phyloP scores from a whole-genome alignment of 139 green algal species.

The Tetraselmis striata region DNA sequence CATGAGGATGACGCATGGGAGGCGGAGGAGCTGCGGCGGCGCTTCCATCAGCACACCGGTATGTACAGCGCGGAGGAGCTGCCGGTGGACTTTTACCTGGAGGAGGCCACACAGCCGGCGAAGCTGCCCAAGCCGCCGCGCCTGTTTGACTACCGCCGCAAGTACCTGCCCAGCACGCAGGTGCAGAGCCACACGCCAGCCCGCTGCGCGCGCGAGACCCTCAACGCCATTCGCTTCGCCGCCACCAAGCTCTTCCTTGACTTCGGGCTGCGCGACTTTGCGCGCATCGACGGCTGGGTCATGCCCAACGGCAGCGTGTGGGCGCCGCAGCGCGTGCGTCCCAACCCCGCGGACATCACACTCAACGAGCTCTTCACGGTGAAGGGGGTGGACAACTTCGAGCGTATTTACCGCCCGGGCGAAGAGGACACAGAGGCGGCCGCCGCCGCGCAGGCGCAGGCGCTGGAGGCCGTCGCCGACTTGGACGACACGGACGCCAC shows the following conservation, averaged over 20 bases:
- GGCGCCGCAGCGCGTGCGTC: no score
- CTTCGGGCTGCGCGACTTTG: slow-evolving; percentile 31
- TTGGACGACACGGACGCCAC: background rate
- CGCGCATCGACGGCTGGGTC: slow-evolving; percentile 37
- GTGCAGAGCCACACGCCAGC: slow-evolving; percentile 35
- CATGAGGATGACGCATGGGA: background rate
- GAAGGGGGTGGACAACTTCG: background rate
- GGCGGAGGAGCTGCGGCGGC: background rate
- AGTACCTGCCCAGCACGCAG: slow-evolving; percentile 39
- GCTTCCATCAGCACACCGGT: background rate
- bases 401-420: background rate
- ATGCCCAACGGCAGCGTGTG: slow-evolving; percentile 7
- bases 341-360: background rate
- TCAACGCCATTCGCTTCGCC: slow-evolving; percentile 12
- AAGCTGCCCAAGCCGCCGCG: background rate
- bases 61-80: background rate
- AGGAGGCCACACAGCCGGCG: background rate
- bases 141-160: slow-evolving; percentile 41
- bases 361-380: background rate
- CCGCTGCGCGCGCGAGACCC: background rate
- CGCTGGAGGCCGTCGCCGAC: background rate
- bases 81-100: background rate
- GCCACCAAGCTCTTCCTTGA: slow-evolving; percentile 23
- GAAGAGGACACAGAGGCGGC: background rate
- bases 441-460: background rate